Conservation (phyloP, 192 early-diverging fungal genomes). For the Coemansia sp. region DNA sequence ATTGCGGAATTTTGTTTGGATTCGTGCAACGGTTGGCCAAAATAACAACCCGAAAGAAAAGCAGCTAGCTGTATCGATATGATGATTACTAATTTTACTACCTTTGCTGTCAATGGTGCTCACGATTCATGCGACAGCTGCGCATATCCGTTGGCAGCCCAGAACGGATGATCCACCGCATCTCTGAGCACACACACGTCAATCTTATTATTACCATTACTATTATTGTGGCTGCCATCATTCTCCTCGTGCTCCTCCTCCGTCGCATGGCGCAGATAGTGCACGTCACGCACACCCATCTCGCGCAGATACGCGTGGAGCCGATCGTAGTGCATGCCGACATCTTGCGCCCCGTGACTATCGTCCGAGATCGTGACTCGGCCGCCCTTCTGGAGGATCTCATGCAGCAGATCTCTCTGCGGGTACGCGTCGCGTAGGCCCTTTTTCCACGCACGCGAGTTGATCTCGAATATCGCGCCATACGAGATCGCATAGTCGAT, state of each 20-base stretch:
- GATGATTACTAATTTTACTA: too few relatives aligned
- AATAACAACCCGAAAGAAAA: too few relatives aligned
- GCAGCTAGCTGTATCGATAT: too few relatives aligned
- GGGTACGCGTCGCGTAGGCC: slow-evolving; percentile 86
- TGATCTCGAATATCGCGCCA: slow-evolving; percentile 92
- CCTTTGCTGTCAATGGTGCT: background rate
- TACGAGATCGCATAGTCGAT: slow-evolving; percentile 76
- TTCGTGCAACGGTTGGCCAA: too few relatives aligned
- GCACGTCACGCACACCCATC: slow-evolving; percentile 60
- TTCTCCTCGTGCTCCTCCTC: background rate
- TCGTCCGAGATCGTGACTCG: slow-evolving; percentile 90
- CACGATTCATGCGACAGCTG: background rate
- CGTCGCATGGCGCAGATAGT: slow-evolving; percentile 34
- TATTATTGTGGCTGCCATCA: too few relatives aligned
- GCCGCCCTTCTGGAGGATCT: slow-evolving; percentile 65
- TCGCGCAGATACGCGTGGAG: slow-evolving; percentile 70
- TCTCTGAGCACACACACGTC: slow-evolving; percentile 20
- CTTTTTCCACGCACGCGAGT: slow-evolving; percentile 93
- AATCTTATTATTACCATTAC: background rate
- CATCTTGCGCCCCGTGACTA: slow-evolving; percentile 85
- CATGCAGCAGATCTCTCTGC: slow-evolving; percentile 75
- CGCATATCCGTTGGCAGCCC: slow-evolving; percentile 26
- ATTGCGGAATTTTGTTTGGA: too few relatives aligned
- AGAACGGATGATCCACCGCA: slow-evolving; percentile 36
- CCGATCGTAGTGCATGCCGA: slow-evolving; percentile 83